phyloP scores from a whole-genome alignment of 352 stramenopile species.

The Phytophthora citricola region DNA sequence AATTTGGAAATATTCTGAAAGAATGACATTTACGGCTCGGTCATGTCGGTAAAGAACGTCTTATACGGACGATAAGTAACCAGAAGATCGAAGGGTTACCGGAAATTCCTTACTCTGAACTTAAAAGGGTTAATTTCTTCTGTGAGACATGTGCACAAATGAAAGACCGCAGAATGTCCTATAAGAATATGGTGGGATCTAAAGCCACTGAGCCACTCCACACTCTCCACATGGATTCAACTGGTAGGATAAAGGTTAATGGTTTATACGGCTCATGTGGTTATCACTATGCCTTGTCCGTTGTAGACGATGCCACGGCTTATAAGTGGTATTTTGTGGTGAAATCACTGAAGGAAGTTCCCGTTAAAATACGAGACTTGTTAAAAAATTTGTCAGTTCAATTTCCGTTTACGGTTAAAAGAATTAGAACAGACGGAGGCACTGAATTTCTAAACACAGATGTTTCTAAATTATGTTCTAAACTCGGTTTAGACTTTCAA shows the following conservation, averaged over 20 bases:
- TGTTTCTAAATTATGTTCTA: background rate
- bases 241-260: conserved; percentile 3
- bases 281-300: conserved; percentile 1
- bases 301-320: conserved; percentile 14
- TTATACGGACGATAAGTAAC: background rate
- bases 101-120: background rate
- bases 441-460: conserved; percentile 6
- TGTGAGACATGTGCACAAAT: conserved; percentile 6
- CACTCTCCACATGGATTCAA: conserved; percentile 14
- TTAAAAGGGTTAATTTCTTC: conserved; percentile 4
- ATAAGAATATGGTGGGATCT: conserved; percentile 4
- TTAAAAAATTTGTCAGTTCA: conserved; percentile 16
- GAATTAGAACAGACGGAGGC: conserved; percentile 8
- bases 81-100: background rate
- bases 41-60: conserved; percentile 7
- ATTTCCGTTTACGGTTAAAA: conserved; percentile 7
- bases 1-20: background rate
- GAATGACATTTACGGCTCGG: background rate
- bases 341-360: background rate
- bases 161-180: conserved; percentile 16
- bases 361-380: conserved; percentile 4
- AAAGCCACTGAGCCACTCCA: background rate
- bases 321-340: conserved; percentile 6
- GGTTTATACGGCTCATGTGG: conserved; percentile 7
- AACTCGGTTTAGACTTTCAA: background rate